These are phyloP conservation scores for Sclerotinia subarctica DNA, from an alignment of 2,329 filamentous ascomycete species.

Conservation along the genomic window DNA sequence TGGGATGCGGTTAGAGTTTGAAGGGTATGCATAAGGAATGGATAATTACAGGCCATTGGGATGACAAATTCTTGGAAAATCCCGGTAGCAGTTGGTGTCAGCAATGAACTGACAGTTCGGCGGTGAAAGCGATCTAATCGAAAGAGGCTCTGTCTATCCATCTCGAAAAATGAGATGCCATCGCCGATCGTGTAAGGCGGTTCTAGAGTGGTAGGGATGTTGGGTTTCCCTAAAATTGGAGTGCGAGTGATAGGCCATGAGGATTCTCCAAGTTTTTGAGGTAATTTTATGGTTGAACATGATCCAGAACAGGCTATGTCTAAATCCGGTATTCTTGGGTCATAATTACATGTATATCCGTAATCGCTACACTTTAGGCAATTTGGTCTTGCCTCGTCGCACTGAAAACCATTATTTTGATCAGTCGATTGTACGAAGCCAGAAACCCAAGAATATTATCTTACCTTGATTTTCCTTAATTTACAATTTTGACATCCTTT, in stretches of 20 bases:
- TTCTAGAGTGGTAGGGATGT: conserved; percentile 7
- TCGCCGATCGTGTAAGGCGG: background rate
- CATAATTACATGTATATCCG: conserved; percentile 50
- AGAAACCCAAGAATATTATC: conserved; percentile 10
- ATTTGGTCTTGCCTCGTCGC: conserved; percentile 50
- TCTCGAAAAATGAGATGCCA: background rate
- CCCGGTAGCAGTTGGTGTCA: conserved; percentile 35
- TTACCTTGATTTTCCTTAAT: conserved; percentile 51
- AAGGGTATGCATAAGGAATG: conserved; percentile 48
- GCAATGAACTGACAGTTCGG: conserved; percentile 44
- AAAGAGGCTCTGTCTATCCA: conserved; percentile 33
- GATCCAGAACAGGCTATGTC: conserved; percentile 30
- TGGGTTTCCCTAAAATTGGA: no score
- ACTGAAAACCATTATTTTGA: conserved; percentile 40
- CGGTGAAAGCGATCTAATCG: conserved; percentile 44
- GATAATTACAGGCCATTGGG: conserved; percentile 15
- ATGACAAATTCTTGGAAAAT: conserved; percentile 42
- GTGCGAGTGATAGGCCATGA: background rate
- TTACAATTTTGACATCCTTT: conserved; percentile 57
- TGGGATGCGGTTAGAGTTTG: conserved; percentile 53
- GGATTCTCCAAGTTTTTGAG: background rate
- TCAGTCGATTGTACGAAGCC: background rate
- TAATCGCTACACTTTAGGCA: conserved; percentile 49
- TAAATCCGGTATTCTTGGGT: conserved; percentile 37
- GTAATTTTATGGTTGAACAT: background rate